A percentile compares a stretch with the other conserved stretches of the same genome.
Conservation (phyloP, 2,329 filamentous ascomycete species). For the Colletotrichum lentis region DNA sequence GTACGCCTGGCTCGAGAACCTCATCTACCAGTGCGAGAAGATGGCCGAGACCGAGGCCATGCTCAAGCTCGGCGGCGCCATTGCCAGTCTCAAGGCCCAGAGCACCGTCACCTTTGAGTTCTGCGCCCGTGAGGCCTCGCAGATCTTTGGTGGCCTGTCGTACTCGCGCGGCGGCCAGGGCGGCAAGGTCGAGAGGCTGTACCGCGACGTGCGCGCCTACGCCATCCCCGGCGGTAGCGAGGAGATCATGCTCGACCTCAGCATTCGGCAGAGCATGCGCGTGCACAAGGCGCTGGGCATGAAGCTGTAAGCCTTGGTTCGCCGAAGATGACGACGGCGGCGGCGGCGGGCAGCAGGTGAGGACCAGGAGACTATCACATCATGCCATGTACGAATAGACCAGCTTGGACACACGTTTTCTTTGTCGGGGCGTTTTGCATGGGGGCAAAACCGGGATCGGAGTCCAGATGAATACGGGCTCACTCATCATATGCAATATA, state of each 20-base stretch:
- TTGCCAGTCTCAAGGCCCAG: conserved; percentile 93
- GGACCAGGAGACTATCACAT: conserved; percentile 16
- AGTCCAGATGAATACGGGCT: conserved; percentile 28
- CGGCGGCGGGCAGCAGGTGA: not conserved
- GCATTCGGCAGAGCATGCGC: conserved; percentile 87
- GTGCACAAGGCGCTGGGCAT: conserved; percentile 93
- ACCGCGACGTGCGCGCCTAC: conserved; percentile 94
- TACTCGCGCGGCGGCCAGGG: conserved; percentile 95
- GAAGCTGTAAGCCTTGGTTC: conserved; percentile 74
- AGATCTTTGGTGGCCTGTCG: conserved; percentile 95
- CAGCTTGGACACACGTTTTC: conserved; percentile 26
- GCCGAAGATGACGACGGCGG: not conserved
- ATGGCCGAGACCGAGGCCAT: conserved; percentile 97
- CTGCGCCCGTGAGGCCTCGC: conserved; percentile 93
- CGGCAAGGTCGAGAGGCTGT: conserved; percentile 92
- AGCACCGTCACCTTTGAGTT: conserved; percentile 95
- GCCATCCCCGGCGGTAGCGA: conserved; percentile 95
- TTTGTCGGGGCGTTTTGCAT: conserved; percentile 37
- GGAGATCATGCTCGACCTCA: conserved; percentile 98
- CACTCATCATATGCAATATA: conserved; percentile 2
- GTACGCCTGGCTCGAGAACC: conserved; percentile 96
- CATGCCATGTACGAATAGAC: conserved; percentile 37
- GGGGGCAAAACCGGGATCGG: conserved; percentile 25
- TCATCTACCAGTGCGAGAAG: conserved; percentile 90
- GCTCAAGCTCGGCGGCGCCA: conserved; percentile 92